These are phyloP conservation scores for Plasmodium fragile DNA, from an alignment of 169 alveolate species.

Conservation along the genomic window DNA sequence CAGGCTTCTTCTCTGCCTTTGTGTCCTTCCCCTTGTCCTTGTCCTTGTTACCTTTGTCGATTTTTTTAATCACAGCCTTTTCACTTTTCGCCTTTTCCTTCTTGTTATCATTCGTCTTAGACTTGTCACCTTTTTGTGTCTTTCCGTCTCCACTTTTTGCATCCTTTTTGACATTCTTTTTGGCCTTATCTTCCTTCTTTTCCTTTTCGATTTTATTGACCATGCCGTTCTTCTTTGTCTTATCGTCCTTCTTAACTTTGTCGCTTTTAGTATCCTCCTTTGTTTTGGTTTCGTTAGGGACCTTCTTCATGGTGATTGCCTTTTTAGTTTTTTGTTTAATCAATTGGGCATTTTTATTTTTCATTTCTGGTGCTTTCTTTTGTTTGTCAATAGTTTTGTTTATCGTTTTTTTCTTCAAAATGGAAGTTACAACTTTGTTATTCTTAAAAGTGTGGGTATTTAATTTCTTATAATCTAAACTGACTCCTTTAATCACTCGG, in stretches of 20 bases:
- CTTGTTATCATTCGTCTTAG: slow-evolving; percentile 10
- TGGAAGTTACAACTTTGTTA: slow-evolving; percentile 36
- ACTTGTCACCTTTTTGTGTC: slow-evolving; percentile 7
- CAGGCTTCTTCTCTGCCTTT: neutral
- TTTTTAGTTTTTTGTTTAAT: slow-evolving; percentile 28
- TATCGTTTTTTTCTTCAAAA: slow-evolving; percentile 47
- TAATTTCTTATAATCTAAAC: slow-evolving; percentile 54
- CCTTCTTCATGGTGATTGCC: neutral
- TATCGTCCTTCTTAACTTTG: slow-evolving; percentile 38
- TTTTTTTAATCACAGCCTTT: slow-evolving; percentile 3
- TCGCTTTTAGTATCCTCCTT: slow-evolving; percentile 22
- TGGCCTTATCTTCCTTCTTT: slow-evolving; percentile 9
- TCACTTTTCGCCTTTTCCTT: slow-evolving; percentile 1
- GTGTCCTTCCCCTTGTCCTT: neutral
- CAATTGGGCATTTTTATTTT: slow-evolving; percentile 14
- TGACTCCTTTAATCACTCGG: slow-evolving; percentile 62
- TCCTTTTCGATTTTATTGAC: slow-evolving; percentile 11
- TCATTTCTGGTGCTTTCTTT: slow-evolving; percentile 15
- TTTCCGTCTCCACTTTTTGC: neutral
- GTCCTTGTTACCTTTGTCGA: neutral
- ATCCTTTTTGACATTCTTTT: slow-evolving; percentile 26
- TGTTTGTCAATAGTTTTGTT: slow-evolving; percentile 42
- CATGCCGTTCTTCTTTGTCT: slow-evolving; percentile 11
- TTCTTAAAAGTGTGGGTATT: slow-evolving; percentile 36
- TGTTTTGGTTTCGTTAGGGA: neutral